Conservation (phyloP, 169 alveolate genomes). For the Pseudocohnilembus persalinus region DNA sequence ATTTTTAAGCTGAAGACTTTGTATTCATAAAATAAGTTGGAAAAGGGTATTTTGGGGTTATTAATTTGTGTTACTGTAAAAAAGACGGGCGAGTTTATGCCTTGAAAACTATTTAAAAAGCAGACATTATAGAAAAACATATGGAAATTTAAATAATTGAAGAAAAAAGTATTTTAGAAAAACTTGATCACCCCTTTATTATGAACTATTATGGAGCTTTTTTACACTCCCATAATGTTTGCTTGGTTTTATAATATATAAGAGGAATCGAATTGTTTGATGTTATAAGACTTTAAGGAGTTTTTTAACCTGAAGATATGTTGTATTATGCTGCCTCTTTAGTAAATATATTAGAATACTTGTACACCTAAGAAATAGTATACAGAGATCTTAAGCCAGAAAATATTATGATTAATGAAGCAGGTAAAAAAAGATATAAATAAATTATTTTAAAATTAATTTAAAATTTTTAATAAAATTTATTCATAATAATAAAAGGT, state of each 20-base stretch:
- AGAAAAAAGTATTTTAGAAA: neutral
- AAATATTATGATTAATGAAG: constrained; percentile 66
- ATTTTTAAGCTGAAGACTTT: neutral
- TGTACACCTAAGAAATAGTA: neutral
- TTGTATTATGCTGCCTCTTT: constrained; percentile 55
- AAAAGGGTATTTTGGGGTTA: neutral
- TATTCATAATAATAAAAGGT: constrained; percentile 31
- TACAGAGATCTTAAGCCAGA: constrained; percentile 84
- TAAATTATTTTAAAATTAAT: constrained; percentile 69
- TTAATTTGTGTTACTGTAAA: neutral
- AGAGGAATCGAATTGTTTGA: constrained; percentile 72
- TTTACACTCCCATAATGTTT: constrained; percentile 33
- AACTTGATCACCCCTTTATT: constrained; percentile 30
- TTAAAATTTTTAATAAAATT: constrained; percentile 65
- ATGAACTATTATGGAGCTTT: constrained; percentile 43
- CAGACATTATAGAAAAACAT: neutral
- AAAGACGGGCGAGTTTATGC: neutral
- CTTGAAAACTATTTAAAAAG: neutral
- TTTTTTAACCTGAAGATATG: constrained; percentile 47
- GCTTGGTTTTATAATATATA: constrained; percentile 52
- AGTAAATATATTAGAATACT: constrained; percentile 15
- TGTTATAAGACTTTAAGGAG: constrained; percentile 56
- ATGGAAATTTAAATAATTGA: neutral
- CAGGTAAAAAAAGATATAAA: constrained; percentile 35
- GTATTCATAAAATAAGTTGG: neutral